A percentile compares a stretch with the other conserved stretches of the same genome.
Conservation (phyloP, 345 rosid species). For the Streptanthus diversifolius region DNA sequence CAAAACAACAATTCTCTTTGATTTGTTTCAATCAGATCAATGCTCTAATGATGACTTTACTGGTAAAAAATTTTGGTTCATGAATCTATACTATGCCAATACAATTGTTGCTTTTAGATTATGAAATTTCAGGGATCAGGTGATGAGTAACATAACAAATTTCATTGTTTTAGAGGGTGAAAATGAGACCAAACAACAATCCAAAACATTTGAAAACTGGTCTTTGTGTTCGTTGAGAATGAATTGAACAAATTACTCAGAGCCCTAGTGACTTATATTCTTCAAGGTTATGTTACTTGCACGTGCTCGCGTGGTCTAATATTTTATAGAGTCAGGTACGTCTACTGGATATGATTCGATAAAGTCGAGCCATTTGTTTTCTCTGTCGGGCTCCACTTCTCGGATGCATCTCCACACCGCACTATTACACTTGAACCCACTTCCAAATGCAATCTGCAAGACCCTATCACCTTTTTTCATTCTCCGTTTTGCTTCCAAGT, state of each 20-base stretch:
- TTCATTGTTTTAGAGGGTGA: neutral
- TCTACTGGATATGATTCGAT: slow-evolving; percentile 42
- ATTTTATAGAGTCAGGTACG: slow-evolving; percentile 19
- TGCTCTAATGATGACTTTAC: neutral
- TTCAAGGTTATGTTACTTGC: slow-evolving; percentile 15
- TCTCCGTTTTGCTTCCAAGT: slow-evolving; percentile 47
- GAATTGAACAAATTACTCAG: slow-evolving; percentile 12
- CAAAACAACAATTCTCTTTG: neutral
- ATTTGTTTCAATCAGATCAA: neutral
- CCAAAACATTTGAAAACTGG: slow-evolving; percentile 13
- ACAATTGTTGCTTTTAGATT: neutral
- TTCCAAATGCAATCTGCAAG: slow-evolving; percentile 68
- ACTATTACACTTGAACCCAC: slow-evolving; percentile 58
- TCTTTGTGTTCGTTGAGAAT: neutral
- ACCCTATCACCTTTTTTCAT: slow-evolving; percentile 48
- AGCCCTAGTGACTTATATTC: slow-evolving; percentile 7
- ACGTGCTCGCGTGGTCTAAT: slow-evolving; percentile 11
- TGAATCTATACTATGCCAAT: neutral
- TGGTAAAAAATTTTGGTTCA: neutral
- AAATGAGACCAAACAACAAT: slow-evolving; percentile 11
- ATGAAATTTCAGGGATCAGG: neutral
- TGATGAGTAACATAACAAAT: neutral
- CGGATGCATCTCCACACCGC: slow-evolving; percentile 55
- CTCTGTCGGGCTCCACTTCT: slow-evolving; percentile 24
- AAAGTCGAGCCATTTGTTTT: slow-evolving; percentile 47